These are phyloP conservation scores for Artemisia tridentata DNA, from an alignment of 129 eudicot species.

Conservation along the genomic window DNA sequence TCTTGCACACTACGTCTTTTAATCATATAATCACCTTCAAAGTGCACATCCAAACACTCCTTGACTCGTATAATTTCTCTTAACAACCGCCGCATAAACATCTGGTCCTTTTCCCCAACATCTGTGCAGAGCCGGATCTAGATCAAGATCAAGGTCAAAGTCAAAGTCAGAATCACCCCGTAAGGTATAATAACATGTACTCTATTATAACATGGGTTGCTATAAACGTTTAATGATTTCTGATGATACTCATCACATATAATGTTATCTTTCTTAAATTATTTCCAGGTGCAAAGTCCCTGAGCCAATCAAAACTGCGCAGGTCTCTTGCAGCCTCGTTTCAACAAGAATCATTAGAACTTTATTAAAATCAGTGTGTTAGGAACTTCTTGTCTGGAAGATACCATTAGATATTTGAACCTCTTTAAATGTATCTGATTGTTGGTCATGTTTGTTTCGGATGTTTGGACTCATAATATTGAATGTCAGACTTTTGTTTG, in stretches of 20 bases:
- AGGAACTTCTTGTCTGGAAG: too few species aligned
- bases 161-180: conserved; percentile 60
- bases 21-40: too few species aligned
- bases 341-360: too few species aligned
- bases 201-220: background rate
- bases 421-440: background rate
- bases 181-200: conserved; percentile 41
- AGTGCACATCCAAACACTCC: too few species aligned
- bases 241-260: background rate
- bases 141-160: conserved; percentile 41
- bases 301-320: too few species aligned
- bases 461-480: background rate
- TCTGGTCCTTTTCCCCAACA: background rate
- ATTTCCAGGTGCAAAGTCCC: too few species aligned
- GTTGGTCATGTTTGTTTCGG: conserved; percentile 9
- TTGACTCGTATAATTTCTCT: too few species aligned
- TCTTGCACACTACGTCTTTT: too few species aligned
- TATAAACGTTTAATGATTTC: background rate
- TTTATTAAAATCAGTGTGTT: too few species aligned
- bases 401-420: background rate
- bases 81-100: background rate
- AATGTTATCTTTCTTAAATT: too few species aligned
- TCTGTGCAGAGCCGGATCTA: conserved; percentile 47
- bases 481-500: background rate
- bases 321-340: too few species aligned